phyloP scores from a whole-genome alignment of 768 basidiomycete species.

The Termitomyces sp. region DNA sequence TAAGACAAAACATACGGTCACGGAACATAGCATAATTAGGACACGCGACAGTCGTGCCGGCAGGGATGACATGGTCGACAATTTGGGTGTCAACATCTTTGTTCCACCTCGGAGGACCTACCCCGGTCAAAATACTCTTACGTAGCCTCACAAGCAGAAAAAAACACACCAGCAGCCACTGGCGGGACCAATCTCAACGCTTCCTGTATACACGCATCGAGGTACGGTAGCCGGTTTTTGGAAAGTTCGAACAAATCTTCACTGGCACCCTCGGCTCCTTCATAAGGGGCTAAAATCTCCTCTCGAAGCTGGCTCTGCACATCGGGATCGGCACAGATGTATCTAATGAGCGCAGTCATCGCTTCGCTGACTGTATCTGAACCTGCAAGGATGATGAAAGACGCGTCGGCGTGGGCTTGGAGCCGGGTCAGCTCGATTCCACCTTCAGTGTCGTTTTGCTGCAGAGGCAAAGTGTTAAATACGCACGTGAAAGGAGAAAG shows the following conservation, averaged over 20 bases:
- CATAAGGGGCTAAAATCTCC: slow-evolving; percentile 5
- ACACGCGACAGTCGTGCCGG: slow-evolving; percentile 11
- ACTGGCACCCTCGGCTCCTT: not conserved
- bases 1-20: slow-evolving; percentile 4
- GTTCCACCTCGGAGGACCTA: slow-evolving; percentile 12
- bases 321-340: slow-evolving; percentile 5
- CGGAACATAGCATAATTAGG: slow-evolving; percentile 12
- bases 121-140: not conserved
- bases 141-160: not conserved
- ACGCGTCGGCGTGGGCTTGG: slow-evolving; percentile 15
- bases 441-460: slow-evolving; percentile 14
- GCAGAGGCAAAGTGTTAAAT: not conserved
- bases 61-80: slow-evolving; percentile 4
- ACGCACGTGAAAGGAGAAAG: not conserved
- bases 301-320: slow-evolving; percentile 5
- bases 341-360: slow-evolving; percentile 12
- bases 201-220: slow-evolving; percentile 17
- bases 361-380: slow-evolving; percentile 17
- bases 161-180: slow-evolving; percentile 13
- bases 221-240: slow-evolving; percentile 12
- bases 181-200: slow-evolving; percentile 18
- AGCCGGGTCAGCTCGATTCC: slow-evolving; percentile 5
- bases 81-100: slow-evolving; percentile 2
- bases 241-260: slow-evolving; percentile 7
- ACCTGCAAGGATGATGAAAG: slow-evolving; percentile 17